Percentiles rank a stretch among this genome's conserved stretches.
phyloP scores from a whole-genome alignment of 768 basidiomycete species.

The Agaricus bisporus region DNA sequence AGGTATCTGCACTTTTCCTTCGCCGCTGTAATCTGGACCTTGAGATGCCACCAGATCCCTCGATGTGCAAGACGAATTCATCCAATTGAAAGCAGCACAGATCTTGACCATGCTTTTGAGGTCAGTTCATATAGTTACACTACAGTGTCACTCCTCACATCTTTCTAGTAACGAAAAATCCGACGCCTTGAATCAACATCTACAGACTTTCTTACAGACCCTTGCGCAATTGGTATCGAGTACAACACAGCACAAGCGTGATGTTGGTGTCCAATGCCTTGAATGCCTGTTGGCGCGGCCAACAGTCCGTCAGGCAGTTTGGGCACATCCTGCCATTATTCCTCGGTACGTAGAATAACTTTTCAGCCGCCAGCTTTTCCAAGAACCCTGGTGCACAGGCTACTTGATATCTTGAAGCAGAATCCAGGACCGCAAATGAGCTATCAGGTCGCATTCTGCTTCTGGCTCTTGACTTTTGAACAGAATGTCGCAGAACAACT shows the following conservation, averaged over 20 bases:
- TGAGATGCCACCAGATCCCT: slow-evolving; percentile 47
- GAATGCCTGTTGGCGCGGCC: slow-evolving; percentile 80
- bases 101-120: slow-evolving; percentile 84
- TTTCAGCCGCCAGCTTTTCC: not conserved
- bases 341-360: slow-evolving; percentile 43
- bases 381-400: slow-evolving; percentile 31
- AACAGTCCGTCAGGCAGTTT: slow-evolving; percentile 74
- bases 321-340: slow-evolving; percentile 66
- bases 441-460: slow-evolving; percentile 89
- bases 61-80: slow-evolving; percentile 87
- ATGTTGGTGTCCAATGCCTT: slow-evolving; percentile 88
- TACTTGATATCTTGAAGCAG: slow-evolving; percentile 77
- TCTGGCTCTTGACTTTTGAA: slow-evolving; percentile 95
- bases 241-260: slow-evolving; percentile 61
- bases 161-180: slow-evolving; percentile 29
- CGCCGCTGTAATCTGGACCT: not conserved
- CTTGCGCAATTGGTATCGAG: slow-evolving; percentile 61
- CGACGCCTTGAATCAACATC: slow-evolving; percentile 41
- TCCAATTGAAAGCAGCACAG: slow-evolving; percentile 86
- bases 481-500: slow-evolving; percentile 77
- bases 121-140: slow-evolving; percentile 26
- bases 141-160: not conserved
- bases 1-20: slow-evolving; percentile 36
- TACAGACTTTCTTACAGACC: slow-evolving; percentile 53
- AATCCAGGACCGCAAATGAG: slow-evolving; percentile 89